phyloP scores from a whole-genome alignment of 345 rosid species.

The Salix exigua region DNA sequence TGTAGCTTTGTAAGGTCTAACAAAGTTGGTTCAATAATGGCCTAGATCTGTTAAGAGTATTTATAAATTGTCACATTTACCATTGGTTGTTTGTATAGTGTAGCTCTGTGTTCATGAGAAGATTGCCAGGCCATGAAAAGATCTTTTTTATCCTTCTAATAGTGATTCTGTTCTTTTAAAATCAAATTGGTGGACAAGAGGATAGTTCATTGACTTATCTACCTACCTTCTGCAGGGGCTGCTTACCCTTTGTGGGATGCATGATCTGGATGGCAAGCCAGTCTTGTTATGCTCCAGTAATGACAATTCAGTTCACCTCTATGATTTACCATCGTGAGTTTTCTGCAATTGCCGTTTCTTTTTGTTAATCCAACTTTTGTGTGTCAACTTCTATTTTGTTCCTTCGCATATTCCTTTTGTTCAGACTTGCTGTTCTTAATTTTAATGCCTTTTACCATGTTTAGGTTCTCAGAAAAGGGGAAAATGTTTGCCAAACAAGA shows the following conservation, averaged over 20 bases:
- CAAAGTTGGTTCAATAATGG: background rate
- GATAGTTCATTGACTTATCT: background rate
- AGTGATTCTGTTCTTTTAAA: background rate
- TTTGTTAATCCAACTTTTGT: background rate
- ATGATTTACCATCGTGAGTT: constrained; percentile 95
- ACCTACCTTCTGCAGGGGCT: constrained; percentile 54
- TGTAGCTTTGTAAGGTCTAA: background rate
- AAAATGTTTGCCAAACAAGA: constrained; percentile 82
- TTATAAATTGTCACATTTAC: background rate
- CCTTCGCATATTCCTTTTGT: background rate
- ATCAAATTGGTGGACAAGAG: background rate
- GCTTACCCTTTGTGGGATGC: constrained; percentile 73
- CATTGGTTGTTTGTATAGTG: too few species aligned
- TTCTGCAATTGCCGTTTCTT: background rate
- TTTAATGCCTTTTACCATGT: background rate
- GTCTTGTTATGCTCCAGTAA: constrained; percentile 76
- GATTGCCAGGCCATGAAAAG: background rate
- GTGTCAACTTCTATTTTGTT: background rate
- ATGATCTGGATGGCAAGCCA: constrained; percentile 77
- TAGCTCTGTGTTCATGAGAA: background rate
- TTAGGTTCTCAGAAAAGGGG: constrained; percentile 82
- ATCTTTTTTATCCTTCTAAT: background rate
- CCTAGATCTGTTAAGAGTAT: background rate
- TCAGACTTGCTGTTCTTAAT: background rate
- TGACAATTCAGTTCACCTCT: constrained; percentile 58